phyloP scores from a whole-genome alignment of 2,329 filamentous ascomycete genomes.

The Colletotrichum sp. region DNA sequence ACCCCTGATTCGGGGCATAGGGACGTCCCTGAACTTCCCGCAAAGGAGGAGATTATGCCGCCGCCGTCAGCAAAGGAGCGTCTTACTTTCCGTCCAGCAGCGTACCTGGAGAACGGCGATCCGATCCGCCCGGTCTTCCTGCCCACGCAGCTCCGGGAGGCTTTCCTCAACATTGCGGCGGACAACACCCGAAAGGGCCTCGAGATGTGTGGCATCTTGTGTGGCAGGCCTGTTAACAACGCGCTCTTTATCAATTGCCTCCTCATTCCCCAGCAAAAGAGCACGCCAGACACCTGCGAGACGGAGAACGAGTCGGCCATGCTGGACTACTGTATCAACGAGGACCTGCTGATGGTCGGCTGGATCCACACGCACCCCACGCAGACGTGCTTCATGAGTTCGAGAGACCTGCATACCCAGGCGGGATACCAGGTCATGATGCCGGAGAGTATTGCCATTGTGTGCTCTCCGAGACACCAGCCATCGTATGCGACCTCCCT shows the following conservation, averaged over 20 bases:
- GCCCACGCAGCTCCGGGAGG: conserved; percentile 73
- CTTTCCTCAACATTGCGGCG: conserved; percentile 76
- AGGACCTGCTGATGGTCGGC: conserved; percentile 85
- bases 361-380: conserved; percentile 99
- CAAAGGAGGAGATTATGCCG: conserved; percentile 33
- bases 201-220: conserved; percentile 95
- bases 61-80: conserved; percentile 53
- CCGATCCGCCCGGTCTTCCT: conserved; percentile 89
- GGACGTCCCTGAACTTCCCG: conserved; percentile 36
- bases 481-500: conserved; percentile 65
- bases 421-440: conserved; percentile 96
- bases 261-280: conserved; percentile 88
- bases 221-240: conserved; percentile 89
- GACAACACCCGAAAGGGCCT: conserved; percentile 82
- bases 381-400: conserved; percentile 98
- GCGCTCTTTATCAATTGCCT: conserved; percentile 90
- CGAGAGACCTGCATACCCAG: conserved; percentile 90
- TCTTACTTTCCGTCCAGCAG: conserved; percentile 82
- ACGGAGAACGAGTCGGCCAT: conserved; percentile 85
- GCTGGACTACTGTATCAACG: conserved; percentile 86
- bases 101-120: conserved; percentile 87
- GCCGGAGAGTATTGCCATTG: conserved; percentile 94
- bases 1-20: background rate
- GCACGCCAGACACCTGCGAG: conserved; percentile 93
- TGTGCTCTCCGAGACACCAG: conserved; percentile 84